Evolutionary conservation across 805 yeast genomes (phyloP), one percentile per base, ranked within the genome.

Genomic region (Saturnispora silvae): DNA sequence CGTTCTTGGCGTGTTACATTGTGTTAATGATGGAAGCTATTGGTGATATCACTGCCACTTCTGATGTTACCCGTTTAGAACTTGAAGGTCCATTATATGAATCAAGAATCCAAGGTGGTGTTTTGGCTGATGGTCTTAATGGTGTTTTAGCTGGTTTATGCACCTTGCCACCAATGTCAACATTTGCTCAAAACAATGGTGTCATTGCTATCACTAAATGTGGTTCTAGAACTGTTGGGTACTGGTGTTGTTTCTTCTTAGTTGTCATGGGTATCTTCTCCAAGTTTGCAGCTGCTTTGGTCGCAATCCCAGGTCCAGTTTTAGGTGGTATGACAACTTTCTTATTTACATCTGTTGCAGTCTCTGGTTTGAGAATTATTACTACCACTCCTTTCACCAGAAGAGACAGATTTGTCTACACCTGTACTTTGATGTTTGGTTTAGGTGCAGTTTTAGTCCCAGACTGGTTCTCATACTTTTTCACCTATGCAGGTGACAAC

Each of bases 111-210:
- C 96, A 87, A 63, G 96, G 96, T 50, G 96, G 95, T 60, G 72
- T 86, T 33, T 66, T 86, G 25, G 92, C 94, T 15, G 95, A 86
- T 58, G 96, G 95, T 32, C 49, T 83, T 47, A 81, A 81, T 55
- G 52, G 95, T 43, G 49, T 80, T 18, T 45, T 85, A 3, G 79
- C 94, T n/a, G 85, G 86, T 30, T 64, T 86, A 31, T 70, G 75
- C 70, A 85, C 95, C 16, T 63, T 81, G 38, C 81, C 95, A n/a
- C 95, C 96, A 40, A 67, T 85, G 75, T 77, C 94, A 10, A 81
- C 92, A 0, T 87, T 87, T 64, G 95, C 96, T 11, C 96, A 86
- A 61, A 87, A 87, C 62, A 87, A 87, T 56, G 96, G 96, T 67
- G 95, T 86, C 41, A 85, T 86, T 47, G 78, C 94, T 29, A 69